Evolutionary conservation across 2,329 filamentous ascomycete genomes (phyloP), one percentile per base, ranked within the genome.

Genomic region (Raffaelea albimanens): DNA sequence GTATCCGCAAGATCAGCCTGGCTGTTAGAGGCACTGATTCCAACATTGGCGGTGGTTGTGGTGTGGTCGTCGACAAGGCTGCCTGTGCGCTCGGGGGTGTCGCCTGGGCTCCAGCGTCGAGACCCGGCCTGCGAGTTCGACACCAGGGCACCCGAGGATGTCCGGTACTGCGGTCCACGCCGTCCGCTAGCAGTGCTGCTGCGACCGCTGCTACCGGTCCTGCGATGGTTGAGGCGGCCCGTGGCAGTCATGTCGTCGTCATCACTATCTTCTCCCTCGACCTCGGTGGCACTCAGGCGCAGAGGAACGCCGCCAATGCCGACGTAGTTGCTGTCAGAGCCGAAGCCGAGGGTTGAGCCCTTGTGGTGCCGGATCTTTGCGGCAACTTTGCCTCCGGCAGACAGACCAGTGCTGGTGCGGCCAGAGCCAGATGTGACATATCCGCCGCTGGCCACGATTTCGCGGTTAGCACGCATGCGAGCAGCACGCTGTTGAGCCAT

Each of bases 281-380:
- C 87, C 64, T 98, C 93, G 44, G 87, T 94, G n/a, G 93, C 91
- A 62, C 87, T 95, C 52, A 98, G 73, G 40, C 93, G 83, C 66
- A 96, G 80, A 2, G 93, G 93, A 36, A 97, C 90, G 47, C 88
- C 89, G 38, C 83, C 79, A 1, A 83, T 78, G 38, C 79, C 80
- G 38, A 80, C 85, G 51, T 87, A 85, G 48, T 91, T 90, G 49
- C 73, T 78, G 40, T 83, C 84, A 3, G 86, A 83, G 10, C 82
- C 82, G 63, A 94, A 95, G 36, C 87, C 83, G 9, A 86, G 80
- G 4, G 87, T 78, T 39, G 82, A 85, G 9, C 82, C 82, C 61
- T 91, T 89, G 53, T 91, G 86, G 62, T 95, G 89, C 54, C 88
- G 75, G 57, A 95, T 95, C 73, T 95, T 96, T 61, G 86, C 83